Evolutionary conservation across 2,329 filamentous ascomycete genomes (phyloP).

Genomic region (Dactylellina haptotyla): DNA sequence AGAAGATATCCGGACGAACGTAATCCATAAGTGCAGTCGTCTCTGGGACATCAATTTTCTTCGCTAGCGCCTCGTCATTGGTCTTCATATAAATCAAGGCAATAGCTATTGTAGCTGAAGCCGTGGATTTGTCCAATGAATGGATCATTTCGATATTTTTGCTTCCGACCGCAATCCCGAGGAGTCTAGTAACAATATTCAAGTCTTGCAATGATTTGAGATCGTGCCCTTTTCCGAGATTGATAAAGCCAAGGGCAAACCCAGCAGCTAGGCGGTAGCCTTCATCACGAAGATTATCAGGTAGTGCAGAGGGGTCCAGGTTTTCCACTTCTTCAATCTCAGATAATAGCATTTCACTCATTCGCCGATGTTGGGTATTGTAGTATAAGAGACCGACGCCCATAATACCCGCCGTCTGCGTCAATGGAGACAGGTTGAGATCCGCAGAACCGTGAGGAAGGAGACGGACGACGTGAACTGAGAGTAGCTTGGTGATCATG

Average conservation of each 20-base stretch:
- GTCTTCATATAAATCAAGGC: constrained; percentile 97
- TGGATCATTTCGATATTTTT: constrained; percentile 94
- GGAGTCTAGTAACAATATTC: constrained; percentile 86
- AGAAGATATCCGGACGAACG: constrained; percentile 88
- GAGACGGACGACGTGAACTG: constrained; percentile 95
- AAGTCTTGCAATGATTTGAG: constrained; percentile 91
- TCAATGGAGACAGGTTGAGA: constrained; percentile 88
- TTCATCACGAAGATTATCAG: constrained; percentile 87
- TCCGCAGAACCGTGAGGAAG: constrained; percentile 91
- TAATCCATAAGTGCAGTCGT: constrained; percentile 94
- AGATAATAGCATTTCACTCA: constrained; percentile 99
- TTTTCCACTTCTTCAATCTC: constrained; percentile 88
- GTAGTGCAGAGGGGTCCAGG: constrained; percentile 72
- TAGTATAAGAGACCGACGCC: constrained; percentile 94
- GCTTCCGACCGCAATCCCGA: constrained; percentile 84
- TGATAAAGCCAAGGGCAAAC: constrained; percentile 92
- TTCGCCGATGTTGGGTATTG: constrained; percentile 93
- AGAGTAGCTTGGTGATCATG: constrained; percentile 88
- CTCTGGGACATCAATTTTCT: constrained; percentile 92
- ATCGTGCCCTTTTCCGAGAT: constrained; percentile 88
- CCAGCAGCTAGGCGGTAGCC: constrained; percentile 96
- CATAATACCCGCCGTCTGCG: constrained; percentile 96
- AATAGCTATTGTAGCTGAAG: constrained; percentile 90
- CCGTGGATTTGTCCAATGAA: constrained; percentile 88
- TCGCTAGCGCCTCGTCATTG: constrained; percentile 83